phyloP scores from a whole-genome alignment of 2,329 filamentous ascomycete genomes.

The Ophiocordyceps robertsii region DNA sequence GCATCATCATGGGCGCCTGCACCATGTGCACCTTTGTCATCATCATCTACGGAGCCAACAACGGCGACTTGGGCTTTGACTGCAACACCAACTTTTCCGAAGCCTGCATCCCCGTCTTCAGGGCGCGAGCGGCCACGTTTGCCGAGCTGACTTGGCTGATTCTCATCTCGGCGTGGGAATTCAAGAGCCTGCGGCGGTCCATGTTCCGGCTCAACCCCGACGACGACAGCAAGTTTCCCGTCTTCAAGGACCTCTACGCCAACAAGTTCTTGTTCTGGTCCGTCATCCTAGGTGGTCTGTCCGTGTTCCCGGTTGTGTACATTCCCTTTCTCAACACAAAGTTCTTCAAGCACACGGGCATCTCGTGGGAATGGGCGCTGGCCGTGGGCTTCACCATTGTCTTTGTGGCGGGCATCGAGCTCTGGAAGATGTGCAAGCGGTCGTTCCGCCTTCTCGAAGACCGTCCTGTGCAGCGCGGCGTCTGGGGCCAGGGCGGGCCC shows the following conservation, averaged over 20 bases:
- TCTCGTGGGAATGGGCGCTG: slow-evolving; percentile 65
- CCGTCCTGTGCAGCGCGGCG: slow-evolving; percentile 31
- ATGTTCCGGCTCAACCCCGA: slow-evolving; percentile 54
- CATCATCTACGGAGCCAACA: slow-evolving; percentile 42
- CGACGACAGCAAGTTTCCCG: slow-evolving; percentile 33
- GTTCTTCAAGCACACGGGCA: slow-evolving; percentile 60
- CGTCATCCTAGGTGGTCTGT: slow-evolving; percentile 44
- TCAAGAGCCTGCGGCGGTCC: slow-evolving; percentile 58
- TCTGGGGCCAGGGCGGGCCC: slow-evolving; percentile 38
- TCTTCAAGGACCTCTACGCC: slow-evolving; percentile 50
- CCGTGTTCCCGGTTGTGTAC: slow-evolving; percentile 56
- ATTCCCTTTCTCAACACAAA: slow-evolving; percentile 56
- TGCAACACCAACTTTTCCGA: slow-evolving; percentile 50
- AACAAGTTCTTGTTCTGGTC: slow-evolving; percentile 62
- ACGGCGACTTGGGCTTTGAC: slow-evolving; percentile 39
- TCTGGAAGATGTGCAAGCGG: slow-evolving; percentile 60
- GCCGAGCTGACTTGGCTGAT: slow-evolving; percentile 62
- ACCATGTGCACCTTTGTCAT: slow-evolving; percentile 54
- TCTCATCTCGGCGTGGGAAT: slow-evolving; percentile 65
- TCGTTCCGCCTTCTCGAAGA: slow-evolving; percentile 37
- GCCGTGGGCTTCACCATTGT: slow-evolving; percentile 49
- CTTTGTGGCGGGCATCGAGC: slow-evolving; percentile 55
- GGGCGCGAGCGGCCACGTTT: slow-evolving; percentile 60
- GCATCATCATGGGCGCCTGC: slow-evolving; percentile 61
- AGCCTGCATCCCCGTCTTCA: slow-evolving; percentile 48